Evolutionary conservation across 495 filamentous ascomycete species (phyloP).

Genomic region (Annulohypoxylon bovei): DNA sequence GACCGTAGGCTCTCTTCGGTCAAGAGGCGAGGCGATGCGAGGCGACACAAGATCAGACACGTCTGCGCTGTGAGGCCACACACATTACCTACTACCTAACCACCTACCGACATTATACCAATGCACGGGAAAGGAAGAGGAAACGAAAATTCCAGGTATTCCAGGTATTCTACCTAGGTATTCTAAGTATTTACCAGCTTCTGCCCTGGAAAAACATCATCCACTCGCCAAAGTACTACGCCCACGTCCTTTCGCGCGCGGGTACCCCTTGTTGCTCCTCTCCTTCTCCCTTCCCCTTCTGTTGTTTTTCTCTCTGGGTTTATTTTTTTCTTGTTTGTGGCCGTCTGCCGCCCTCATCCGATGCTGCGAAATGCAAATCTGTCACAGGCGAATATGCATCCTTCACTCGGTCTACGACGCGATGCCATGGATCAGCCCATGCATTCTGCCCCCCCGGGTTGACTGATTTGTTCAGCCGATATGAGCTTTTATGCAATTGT

Average conservation of each 20-base stretch:
- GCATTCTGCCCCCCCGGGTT: conserved; percentile 41
- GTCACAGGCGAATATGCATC: conserved; percentile 47
- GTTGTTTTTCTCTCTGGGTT: conserved; percentile 2
- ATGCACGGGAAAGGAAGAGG: conserved; percentile 25
- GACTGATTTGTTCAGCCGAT: conserved; percentile 47
- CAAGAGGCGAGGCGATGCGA: conserved; percentile 44
- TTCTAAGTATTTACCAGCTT: not conserved
- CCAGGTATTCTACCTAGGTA: not conserved
- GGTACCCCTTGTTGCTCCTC: conserved; percentile 22
- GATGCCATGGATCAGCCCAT: conserved; percentile 46
- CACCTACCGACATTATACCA: conserved; percentile 40
- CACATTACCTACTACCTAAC: conserved; percentile 39
- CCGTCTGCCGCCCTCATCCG: conserved; percentile 45
- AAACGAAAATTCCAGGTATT: conserved; percentile 22
- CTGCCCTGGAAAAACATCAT: conserved; percentile 5
- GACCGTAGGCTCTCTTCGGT: conserved; percentile 45
- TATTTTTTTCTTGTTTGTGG: conserved; percentile 35
- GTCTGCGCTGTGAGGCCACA: conserved; percentile 43
- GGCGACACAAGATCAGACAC: conserved; percentile 45
- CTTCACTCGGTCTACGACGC: conserved; percentile 43
- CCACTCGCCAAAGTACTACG: conserved; percentile 20
- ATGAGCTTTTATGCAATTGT: conserved; percentile 46
- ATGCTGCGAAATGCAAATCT: conserved; percentile 45
- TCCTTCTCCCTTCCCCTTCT: conserved; percentile 2
- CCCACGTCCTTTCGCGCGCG: conserved; percentile 29